Evolutionary conservation across 2,329 filamentous ascomycete genomes (phyloP).

Genomic region (Beauveria sp.): DNA sequence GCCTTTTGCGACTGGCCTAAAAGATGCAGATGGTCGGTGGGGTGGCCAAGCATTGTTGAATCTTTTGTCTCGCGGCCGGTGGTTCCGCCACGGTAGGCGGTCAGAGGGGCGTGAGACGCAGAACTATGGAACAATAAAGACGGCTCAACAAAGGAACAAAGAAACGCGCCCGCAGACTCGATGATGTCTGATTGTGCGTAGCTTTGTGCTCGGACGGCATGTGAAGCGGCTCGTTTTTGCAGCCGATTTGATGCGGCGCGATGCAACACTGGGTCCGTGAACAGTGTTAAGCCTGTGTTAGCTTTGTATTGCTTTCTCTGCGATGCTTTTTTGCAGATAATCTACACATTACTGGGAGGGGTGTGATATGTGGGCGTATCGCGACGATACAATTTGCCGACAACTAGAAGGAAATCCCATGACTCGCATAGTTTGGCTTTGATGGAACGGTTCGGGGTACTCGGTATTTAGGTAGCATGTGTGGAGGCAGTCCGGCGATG

Average conservation of each 20-base stretch:
- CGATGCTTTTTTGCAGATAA: not conserved
- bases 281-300: not conserved
- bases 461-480: not conserved
- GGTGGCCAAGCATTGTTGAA: not conserved
- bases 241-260: not conserved
- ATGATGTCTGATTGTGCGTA: not conserved
- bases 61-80: not conserved
- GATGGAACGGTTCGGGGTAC: not conserved
- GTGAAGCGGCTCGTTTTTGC: not conserved
- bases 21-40: slow-evolving; percentile 4
- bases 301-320: not conserved
- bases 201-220: not conserved
- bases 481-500: not conserved
- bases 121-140: not conserved
- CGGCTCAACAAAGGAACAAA: not conserved
- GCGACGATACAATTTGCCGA: not conserved
- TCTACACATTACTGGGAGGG: not conserved
- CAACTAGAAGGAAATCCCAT: not conserved
- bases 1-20: not conserved
- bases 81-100: not conserved
- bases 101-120: not conserved
- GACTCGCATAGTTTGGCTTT: slow-evolving; percentile 2
- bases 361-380: not conserved
- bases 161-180: not conserved
- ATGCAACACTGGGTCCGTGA: not conserved